phyloP scores from a whole-genome alignment of 2,329 filamentous ascomycete species.

The Fusarium zealandicum region DNA sequence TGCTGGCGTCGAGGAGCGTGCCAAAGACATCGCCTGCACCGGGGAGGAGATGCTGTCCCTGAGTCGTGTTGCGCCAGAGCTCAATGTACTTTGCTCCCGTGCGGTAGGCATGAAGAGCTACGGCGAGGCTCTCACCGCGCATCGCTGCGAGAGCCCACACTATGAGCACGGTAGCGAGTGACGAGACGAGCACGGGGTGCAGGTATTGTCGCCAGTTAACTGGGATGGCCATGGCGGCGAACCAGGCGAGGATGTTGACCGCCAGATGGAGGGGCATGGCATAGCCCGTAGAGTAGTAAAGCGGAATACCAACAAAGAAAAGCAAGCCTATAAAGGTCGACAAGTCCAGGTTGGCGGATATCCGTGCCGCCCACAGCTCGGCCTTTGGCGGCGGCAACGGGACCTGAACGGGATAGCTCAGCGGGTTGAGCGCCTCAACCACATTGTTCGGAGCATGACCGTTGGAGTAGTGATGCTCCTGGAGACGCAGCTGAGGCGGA shows the following conservation, averaged over 20 bases:
- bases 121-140: slow-evolving; percentile 49
- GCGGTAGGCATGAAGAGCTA: slow-evolving; percentile 56
- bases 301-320: slow-evolving; percentile 59
- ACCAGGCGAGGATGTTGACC: slow-evolving; percentile 61
- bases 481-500: slow-evolving; percentile 40
- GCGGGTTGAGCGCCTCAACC: slow-evolving; percentile 30
- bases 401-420: slow-evolving; percentile 47
- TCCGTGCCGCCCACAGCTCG: slow-evolving; percentile 57
- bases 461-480: slow-evolving; percentile 40
- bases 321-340: slow-evolving; percentile 55
- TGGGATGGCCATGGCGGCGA: slow-evolving; percentile 57
- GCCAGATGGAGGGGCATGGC: slow-evolving; percentile 56
- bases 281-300: slow-evolving; percentile 62
- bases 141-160: slow-evolving; percentile 62
- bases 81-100: slow-evolving; percentile 61
- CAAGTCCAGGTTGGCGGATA: slow-evolving; percentile 56
- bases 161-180: slow-evolving; percentile 58
- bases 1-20: slow-evolving; percentile 63
- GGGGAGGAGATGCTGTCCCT: slow-evolving; percentile 43
- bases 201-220: slow-evolving; percentile 58
- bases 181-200: slow-evolving; percentile 65
- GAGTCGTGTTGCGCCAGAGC: slow-evolving; percentile 53
- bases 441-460: slow-evolving; percentile 24
- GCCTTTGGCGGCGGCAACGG: slow-evolving; percentile 54
- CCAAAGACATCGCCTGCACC: slow-evolving; percentile 65